Evolutionary conservation across 306 rosid genomes (phyloP).

Genomic region (Gillenia trifoliata): DNA sequence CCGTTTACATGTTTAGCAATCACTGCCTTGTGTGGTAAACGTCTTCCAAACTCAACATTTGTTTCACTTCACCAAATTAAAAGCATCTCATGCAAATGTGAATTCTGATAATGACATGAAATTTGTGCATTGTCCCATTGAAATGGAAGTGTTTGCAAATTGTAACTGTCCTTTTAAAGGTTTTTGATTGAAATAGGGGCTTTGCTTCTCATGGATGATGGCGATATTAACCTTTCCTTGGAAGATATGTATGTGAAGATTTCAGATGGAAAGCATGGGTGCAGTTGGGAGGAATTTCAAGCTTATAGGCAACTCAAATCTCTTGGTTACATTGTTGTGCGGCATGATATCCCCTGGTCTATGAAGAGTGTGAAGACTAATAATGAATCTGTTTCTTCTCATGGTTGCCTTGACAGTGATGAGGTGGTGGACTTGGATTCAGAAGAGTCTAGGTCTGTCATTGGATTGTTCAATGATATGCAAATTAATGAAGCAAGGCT

Average conservation of each 20-base stretch:
- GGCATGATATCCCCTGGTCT: slow-evolving; percentile 63
- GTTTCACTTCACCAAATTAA: too few species aligned
- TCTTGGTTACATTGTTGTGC: slow-evolving; percentile 68
- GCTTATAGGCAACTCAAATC: slow-evolving; percentile 75
- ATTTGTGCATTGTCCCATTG: not conserved
- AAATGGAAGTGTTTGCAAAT: not conserved
- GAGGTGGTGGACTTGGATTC: slow-evolving; percentile 23
- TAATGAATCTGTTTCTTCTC: slow-evolving; percentile 16
- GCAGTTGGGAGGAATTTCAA: slow-evolving; percentile 75
- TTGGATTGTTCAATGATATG: slow-evolving; percentile 37
- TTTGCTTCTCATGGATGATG: slow-evolving; percentile 39
- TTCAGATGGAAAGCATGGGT: slow-evolving; percentile 33
- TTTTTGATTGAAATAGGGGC: slow-evolving; percentile 75
- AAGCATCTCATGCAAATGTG: not conserved
- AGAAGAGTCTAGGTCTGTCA: slow-evolving; percentile 25
- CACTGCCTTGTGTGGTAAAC: not conserved
- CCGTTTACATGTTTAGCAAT: not conserved
- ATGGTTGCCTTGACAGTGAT: slow-evolving; percentile 26
- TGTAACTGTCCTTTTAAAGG: slow-evolving; percentile 33
- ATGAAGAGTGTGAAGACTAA: slow-evolving; percentile 37
- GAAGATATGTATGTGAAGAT: slow-evolving; percentile 51
- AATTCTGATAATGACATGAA: not conserved
- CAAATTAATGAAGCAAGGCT: slow-evolving; percentile 47
- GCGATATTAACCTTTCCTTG: slow-evolving; percentile 35
- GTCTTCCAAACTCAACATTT: too few species aligned